phyloP scores from a whole-genome alignment of 2,329 filamentous ascomycete species.

The Microcera coccophila region DNA sequence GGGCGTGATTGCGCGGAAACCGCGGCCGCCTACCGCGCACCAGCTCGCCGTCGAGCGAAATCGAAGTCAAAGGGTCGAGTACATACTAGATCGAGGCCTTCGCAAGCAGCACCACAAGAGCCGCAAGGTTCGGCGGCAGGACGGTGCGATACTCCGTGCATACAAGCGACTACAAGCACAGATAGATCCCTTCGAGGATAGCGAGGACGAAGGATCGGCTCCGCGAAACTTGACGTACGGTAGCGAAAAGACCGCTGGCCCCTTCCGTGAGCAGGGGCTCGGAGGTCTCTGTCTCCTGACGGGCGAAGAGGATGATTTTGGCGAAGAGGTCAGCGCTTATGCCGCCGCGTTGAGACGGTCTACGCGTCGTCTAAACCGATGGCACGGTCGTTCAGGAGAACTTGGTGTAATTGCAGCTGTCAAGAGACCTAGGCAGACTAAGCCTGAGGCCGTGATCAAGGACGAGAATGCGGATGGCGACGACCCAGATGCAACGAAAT shows the following conservation, averaged over 20 bases:
- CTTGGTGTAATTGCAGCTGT: slow-evolving; percentile 45
- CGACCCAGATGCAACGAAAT: slow-evolving; percentile 16
- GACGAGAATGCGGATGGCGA: slow-evolving; percentile 29
- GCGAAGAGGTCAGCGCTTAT: slow-evolving; percentile 67
- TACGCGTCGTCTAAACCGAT: slow-evolving; percentile 63
- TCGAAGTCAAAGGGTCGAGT: slow-evolving; percentile 73
- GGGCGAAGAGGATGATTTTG: slow-evolving; percentile 67
- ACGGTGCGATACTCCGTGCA: slow-evolving; percentile 64
- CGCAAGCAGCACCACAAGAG: slow-evolving; percentile 62
- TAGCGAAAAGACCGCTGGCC: slow-evolving; percentile 28
- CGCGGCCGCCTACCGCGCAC: slow-evolving; percentile 74
- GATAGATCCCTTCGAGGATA: slow-evolving; percentile 56
- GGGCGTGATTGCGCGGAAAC: slow-evolving; percentile 56
- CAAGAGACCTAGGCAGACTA: slow-evolving; percentile 39
- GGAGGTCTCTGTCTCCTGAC: slow-evolving; percentile 61
- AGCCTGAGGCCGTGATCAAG: slow-evolving; percentile 18
- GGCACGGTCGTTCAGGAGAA: slow-evolving; percentile 50
- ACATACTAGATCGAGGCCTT: slow-evolving; percentile 72
- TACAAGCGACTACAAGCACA: slow-evolving; percentile 59
- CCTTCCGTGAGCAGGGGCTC: slow-evolving; percentile 55
- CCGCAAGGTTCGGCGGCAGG: slow-evolving; percentile 57
- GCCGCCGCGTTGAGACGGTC: slow-evolving; percentile 62
- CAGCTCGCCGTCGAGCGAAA: slow-evolving; percentile 78
- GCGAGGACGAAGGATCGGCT: slow-evolving; percentile 53
- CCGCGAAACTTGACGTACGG: slow-evolving; percentile 30